phyloP scores from a whole-genome alignment of 306 rosid genomes.

The cucumber (Cucumis sativus) region Cucumber_9930_V3 NC_026656.2:17918501-17919000 shows the following conservation, averaged over 20 bases:
- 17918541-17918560: not conserved
- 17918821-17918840: constrained; percentile 32
- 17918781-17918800: constrained; percentile 13
- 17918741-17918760: constrained; percentile 43
- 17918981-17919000: constrained; percentile 84
- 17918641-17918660: constrained; percentile 40
- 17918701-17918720: constrained; percentile 73
- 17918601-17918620: constrained; percentile 41
- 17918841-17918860: constrained; percentile 48
- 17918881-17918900: constrained; percentile 65
- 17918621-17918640: constrained; percentile 61
- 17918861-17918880: constrained; percentile 67
- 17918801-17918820: not conserved
- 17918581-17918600: not conserved
- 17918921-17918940: constrained; percentile 45
- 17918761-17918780: constrained; percentile 34
- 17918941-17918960: constrained; percentile 38
- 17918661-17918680: constrained; percentile 46
- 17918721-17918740: constrained; percentile 55
- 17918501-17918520: constrained; percentile 42
- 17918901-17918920: constrained; percentile 41
- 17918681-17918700: constrained; percentile 42
- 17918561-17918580: not conserved
- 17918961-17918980: constrained; percentile 55
- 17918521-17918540: not conserved